Base-by-base conservation (phyloP, 257 asterid genomes). In the Scutellaria baicalensis region DNA sequence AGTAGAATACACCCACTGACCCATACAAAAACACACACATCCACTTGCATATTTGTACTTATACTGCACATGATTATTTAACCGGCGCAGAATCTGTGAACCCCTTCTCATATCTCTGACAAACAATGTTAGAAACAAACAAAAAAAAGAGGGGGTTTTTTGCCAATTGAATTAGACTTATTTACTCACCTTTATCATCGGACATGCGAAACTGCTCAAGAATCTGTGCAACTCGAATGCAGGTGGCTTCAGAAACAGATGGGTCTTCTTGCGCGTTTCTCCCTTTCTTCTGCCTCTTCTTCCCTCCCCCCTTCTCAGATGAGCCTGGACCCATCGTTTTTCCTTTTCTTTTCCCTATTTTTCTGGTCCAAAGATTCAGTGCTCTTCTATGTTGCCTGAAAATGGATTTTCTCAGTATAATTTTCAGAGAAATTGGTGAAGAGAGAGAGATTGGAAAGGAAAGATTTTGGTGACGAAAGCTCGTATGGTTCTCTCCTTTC, bases 141-240 rank as follows among this genome's bases (percentile, higher is more conserved):
- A n/a, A 18, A 12, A 14, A 20, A 18, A 38, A 40, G 3, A n/a
- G 21, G 50, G 51, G 61, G 0, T 4, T 49, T 40, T 56, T 27
- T 8, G 21, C 42, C 23, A 52, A 44, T 14, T 4, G 38, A 71
- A 8, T 6, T 6, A 18, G 42, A 31, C 3, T 68, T 58, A 27
- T 17, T 27, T 6, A 52, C 59, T 74, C 59, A 90, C 97, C 93
- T 51, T 72, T 75, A 12, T 78, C 89, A 17, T 78, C 63, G 35
- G 97, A 88, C n/a, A 33, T 65, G 11, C 63, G 74, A 58, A 90
- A 88, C 60, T 80, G 70, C 48, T 86, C 86, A n/a, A 90, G 90
- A 79, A 79, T 71, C 38, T 74, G 71, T 5, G 84, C 18, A 44
- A 86, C 56, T 36, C 79, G 79, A 81, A 86, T 84, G 73, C 87